Base-by-base conservation (phyloP, 1,284 basidiomycete genomes). In the Agroathelia rolfsii region DNA sequence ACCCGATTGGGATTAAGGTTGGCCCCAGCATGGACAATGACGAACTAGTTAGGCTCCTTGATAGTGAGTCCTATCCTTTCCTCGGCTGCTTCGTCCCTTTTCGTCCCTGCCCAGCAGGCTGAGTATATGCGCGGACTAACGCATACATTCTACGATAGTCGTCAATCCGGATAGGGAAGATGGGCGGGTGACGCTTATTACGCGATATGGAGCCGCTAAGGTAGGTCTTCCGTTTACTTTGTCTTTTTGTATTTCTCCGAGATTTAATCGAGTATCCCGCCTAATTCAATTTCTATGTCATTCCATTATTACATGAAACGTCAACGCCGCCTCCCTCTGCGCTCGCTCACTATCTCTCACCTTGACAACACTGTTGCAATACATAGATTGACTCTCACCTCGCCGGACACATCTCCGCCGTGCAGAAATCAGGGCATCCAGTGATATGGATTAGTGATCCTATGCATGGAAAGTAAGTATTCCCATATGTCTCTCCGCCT, bases 1-100 rank as follows among this genome's bases (percentile, higher is more conserved):
- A 98, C 56, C 94, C 94, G 1, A 88, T 98, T 40, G 94, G 94
- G 2, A 76, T 97, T 61, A 98, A 98, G 56, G 88, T 96, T 6
- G 94, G 94, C 1, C 93, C 94, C 14, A 76, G 74, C 18, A 86
- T 96, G 83, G 59, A 66, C 36, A 59, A 67, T 1, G 79, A 78
- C 1, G 94, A 97, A 59, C 62, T 98, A n/a, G 73, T 87, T 1
- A 51, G 65, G 26, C 53, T 97, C 32, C 59, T 97, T 3, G 76
- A 89, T 41, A 74, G 87, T 88, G 43, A 50, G 77, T 60, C n/a
- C n/a, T n/a, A n/a, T n/a, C n/a, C n/a, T n/a, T n/a, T n/a, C 2
- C 16, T n/a, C n/a, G n/a, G 10, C 12, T 26, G 28, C 40, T 17
- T 13, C 12, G 36, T 14, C 14, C 11, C 26, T 25, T 9, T 13